Base-by-base conservation (phyloP, 1,284 basidiomycete genomes). In the Heliocybe sulcata region DNA sequence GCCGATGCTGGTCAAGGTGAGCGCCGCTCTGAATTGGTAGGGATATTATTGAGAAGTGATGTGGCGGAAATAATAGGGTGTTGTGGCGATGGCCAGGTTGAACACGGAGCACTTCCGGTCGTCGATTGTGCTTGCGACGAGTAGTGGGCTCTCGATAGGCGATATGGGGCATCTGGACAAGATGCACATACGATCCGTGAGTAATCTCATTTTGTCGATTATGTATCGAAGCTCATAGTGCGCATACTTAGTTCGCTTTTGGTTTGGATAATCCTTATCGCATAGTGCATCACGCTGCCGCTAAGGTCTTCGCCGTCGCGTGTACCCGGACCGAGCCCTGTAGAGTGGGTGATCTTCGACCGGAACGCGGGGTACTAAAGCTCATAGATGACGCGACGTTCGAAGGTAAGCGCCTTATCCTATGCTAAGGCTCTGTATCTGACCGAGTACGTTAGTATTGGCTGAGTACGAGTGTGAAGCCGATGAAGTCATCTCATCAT, bases 161-260 rank as follows among this genome's bases (percentile, higher is more conserved):
- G 74, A 72, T 16, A 74, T 92, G 14, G 73, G 74, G n/a, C 81
- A 85, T 55, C 72, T 92, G 10, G 85, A 90, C 63, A 91, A 90
- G 70, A 77, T 93, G 66, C 89, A 94, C 60, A 85, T 94, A 35
- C 82, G 85, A 58, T 81, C 90, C 29, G 87, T 92, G 65, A 57
- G 80, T 65, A 33, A 10, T 27, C n/a, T 22, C 35, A 19, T 55
- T 38, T 55, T 51, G 14, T 26, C 19, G 22, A 19, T 9, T 26
- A 35, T 33, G 51, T 9, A 53, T 31, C n/a, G 42, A 31, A 12
- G 29, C 29, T 31, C 20, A 54, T 35, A 42, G 25, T 27, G 54
- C 52, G 38, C 33, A 49, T 23, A 53, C 49, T 11, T 61, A 92
- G 90, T 72, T 87, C 25, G 75, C 81, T 29, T 69, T 92, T 2